Evolutionary conservation across 768 basidiomycete species (phyloP).

Genomic region (Tulasnella sp.): DNA sequence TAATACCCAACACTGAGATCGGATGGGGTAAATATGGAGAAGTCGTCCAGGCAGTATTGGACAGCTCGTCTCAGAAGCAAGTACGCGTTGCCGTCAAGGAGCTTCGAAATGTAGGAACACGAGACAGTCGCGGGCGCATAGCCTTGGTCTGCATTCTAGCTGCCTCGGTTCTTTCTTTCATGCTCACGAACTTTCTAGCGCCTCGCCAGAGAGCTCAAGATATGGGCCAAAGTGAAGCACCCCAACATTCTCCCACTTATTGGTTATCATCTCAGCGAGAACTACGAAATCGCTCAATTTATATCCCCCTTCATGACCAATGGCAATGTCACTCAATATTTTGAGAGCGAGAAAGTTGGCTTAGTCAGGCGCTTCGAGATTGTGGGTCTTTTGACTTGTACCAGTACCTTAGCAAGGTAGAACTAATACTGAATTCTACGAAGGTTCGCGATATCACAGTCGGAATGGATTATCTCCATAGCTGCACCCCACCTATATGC

Average conservation of each 20-base stretch:
- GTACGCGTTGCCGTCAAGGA: not conserved
- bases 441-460: not conserved
- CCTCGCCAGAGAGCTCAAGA: not conserved
- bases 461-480: not conserved
- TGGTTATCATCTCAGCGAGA: not conserved
- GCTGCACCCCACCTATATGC: not conserved
- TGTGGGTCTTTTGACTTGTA: not conserved
- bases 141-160: not conserved
- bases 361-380: not conserved
- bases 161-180: not conserved
- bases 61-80: not conserved
- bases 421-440: no score
- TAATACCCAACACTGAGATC: not conserved
- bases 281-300: not conserved
- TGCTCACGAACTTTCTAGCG: not conserved
- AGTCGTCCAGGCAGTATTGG: not conserved
- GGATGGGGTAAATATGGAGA: not conserved
- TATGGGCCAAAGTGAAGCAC: not conserved
- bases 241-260: not conserved
- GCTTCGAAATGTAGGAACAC: not conserved
- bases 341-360: not conserved
- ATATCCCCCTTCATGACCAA: not conserved
- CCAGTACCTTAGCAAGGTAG: no score
- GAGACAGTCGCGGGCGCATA: not conserved
- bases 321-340: not conserved